Evolutionary conservation across 2,329 filamentous ascomycete genomes (phyloP), one percentile per base, ranked within the genome.

Genomic region (Ophiobolus disseminans): DNA sequence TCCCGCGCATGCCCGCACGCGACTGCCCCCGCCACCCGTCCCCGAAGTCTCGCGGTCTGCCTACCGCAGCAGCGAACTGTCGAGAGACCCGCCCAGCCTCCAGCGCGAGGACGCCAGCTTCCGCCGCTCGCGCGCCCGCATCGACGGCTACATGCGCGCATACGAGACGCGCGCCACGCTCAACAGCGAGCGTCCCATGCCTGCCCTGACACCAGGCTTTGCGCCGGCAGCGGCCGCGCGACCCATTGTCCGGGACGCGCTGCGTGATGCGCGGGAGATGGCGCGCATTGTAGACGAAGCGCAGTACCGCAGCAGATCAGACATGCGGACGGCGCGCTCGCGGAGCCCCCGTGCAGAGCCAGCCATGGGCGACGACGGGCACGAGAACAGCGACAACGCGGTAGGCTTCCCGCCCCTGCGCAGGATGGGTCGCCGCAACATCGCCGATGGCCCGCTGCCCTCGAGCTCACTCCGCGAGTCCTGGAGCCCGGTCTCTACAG

Each of bases 381-480:
- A 61, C 16, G 60, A 64, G n/a, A 57, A 43, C 50, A 56, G 58
- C 49, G 57, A 66, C 34, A 51, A 55, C 40, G 63, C 66, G 11
- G 66, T 70, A 28, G 55, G 60, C 36, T 68, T 70, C 38, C 72
- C 70, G 13, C 69, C 69, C 17, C 67, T 75, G 5, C 69, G 70
- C 30, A 64, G 72, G 31, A 73, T 73, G 63, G 66, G 70, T 47
- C 68, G 69, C 48, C 68, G 71, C 47, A 70, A 61, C 36, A 72
- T 73, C 34, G 62, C 64, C 14, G 67, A 73, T 48, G 68, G 69
- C 1, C 69, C 69, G 1, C 50, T 73, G 23, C 71, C 72, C 13
- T 55, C 63, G 7, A 73, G 69, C 52, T 72, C 71, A 19, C 55
- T 73, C 28, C 68, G 69, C 47, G 70, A 73, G 48, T 72, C 69